Base-by-base conservation (phyloP, 305 asterid species). In the Ruellia speciosa region DNA sequence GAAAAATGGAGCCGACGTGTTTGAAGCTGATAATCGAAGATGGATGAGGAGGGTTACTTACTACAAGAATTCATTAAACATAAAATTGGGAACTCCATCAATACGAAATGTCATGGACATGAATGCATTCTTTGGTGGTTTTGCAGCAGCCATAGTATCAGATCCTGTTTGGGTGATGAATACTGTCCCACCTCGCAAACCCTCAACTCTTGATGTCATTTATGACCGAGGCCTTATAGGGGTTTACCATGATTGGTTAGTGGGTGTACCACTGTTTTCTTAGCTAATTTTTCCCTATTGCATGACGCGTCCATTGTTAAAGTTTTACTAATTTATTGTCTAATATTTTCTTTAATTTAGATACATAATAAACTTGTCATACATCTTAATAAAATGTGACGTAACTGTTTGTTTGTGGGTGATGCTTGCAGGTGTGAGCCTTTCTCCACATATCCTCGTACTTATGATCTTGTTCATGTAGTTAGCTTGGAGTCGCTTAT, bases 161-260 rank as follows among this genome's bases (percentile, higher is more conserved):
- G 92, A 86, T 75, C 96, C 97, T 45, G 87, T 82, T 33, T 93
- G 99, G 99, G 99, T 93, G 72, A 93, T 93, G 99, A 93, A 93
- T n/a, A 96, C 84, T 19, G 86, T 88, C 65, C 96, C 99, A 11
- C 76, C 92, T 71, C 80, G 66, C 24, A 80, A 77, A 60, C 85
- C 95, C 50, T 80, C 87, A 17, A 84, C 92, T 46, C 95, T 93
- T 66, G 85, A 81, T 72, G 94, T 84, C 71, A 83, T 93, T 61
- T 93, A 73, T 66, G 99, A 93, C 52, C 83, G 97, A 59, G 99
- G 99, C 51, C 95, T 93, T 54, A 79, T 88, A 54, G 99, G 96
- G 56, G 75, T 84, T 72, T 89, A 75, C 81, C 97, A 93, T 66
- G 95, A 93, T 65, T 88, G 99, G 99, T 93, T 70, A 63, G 95